A percentile compares a stretch with the other conserved stretches of the same genome.
These are phyloP conservation scores for Vaccinium myrtillus DNA, from an alignment of 148 eudicot genomes.

Conservation along the genomic window DNA sequence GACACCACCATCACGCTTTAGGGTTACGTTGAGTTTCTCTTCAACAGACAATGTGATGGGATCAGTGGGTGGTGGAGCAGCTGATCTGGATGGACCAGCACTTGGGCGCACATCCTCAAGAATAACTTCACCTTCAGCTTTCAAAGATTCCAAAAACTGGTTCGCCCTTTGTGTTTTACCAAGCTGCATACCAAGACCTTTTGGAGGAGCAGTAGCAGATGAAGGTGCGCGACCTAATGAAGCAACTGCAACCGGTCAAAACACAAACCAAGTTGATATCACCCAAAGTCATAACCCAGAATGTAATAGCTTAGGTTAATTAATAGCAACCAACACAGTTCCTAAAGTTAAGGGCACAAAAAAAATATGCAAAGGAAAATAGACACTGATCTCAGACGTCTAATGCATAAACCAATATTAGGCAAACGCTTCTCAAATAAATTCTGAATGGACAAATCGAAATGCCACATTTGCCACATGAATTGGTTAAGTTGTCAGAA, in stretches of 20 bases:
- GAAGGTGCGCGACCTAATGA: constrained; percentile 71
- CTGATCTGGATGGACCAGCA: constrained; percentile 60
- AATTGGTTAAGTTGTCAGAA: neutral
- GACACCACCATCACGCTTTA: constrained; percentile 88
- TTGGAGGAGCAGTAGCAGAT: constrained; percentile 86
- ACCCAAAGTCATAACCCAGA: neutral
- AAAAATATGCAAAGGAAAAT: neutral
- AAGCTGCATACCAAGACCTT: constrained; percentile 92
- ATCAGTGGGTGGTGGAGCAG: constrained; percentile 84
- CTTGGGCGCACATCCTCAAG: constrained; percentile 86
- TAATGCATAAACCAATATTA: neutral
- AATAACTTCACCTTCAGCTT: constrained; percentile 97
- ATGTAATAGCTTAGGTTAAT: neutral
- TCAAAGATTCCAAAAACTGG: constrained; percentile 91
- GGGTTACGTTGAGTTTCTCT: constrained; percentile 86
- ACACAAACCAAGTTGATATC: neutral
- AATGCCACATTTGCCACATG: neutral
- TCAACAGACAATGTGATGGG: constrained; percentile 88
- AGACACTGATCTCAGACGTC: neutral
- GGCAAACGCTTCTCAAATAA: neutral
- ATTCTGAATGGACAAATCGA: neutral
- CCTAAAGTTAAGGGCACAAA: neutral
- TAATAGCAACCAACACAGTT: neutral
- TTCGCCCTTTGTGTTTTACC: constrained; percentile 80
- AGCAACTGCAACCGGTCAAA: constrained; percentile 24